Evolutionary conservation across 805 yeast species (phyloP), one percentile per base, ranked within the genome.

Genomic region (Ogataea henricii): DNA sequence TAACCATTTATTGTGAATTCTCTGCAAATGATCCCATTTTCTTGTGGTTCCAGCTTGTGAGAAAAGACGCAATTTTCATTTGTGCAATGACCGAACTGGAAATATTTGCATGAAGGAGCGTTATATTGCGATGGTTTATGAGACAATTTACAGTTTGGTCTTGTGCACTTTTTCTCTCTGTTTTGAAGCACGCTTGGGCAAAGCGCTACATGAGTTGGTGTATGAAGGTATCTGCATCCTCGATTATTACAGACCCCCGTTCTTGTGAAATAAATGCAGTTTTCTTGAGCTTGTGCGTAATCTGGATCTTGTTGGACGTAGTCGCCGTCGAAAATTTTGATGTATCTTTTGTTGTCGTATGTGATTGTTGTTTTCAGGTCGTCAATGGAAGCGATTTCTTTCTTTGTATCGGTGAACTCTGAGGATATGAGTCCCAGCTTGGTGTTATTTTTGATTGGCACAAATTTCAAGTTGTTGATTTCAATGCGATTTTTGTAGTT

Each of bases 1-100:
- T 78, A 85, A 1, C 91, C 90, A 14, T 79, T 78, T 27, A 82
- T 56, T 4, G 91, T 77, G 68, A 87, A 88, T 23, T 77, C 81
- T 18, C 88, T 70, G 59, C 96, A 87, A 0, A 80, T 70, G 6
- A 43, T 23, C 2, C 43, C 66, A 23, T 70, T 73, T 38, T 62
- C 56, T 22, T 54, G 64, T 13, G 42, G 32, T 32, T 72, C 79
- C 44, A 57, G 57, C 68, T 71, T 76, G 65, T 76, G 87, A 27
- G 71, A 68, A 56, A 61, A 89, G 56, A 64, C 68, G 64, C 88
- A 82, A 29, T 72, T 64, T 3, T 59, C 56, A 49, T 79, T 80
- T 1, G 69, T 64, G 59, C 88, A 82, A 12, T 63, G 49, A 1
- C 78, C 79, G 4, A 57, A 57, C 39, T 77, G 74, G 55, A 67